Base-by-base conservation (phyloP, 139 green algal species). In the Nannochloris sp. region DNA sequence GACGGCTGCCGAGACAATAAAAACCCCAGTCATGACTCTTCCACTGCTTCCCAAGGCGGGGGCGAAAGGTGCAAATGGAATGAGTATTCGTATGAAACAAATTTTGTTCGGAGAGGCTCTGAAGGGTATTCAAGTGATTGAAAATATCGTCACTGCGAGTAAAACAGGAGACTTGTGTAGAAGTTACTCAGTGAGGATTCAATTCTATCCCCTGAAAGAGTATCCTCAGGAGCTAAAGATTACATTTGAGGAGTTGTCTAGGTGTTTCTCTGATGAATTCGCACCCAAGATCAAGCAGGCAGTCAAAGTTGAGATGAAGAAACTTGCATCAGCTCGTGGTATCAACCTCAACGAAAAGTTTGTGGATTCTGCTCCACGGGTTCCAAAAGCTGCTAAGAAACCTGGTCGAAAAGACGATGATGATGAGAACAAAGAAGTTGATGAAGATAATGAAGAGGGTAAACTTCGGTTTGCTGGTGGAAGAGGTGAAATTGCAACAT, bases 21-120 rank as follows among this genome's bases (percentile, higher is more conserved):
- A 87, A 77, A 96, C 89, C 17, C 93, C 93, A 25, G 84, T 96
- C 33, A 96, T 97, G 89, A 95, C 82, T 10, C 69, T 97, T 62
- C 86, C 87, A 14, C 60, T 97, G 69, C 73, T 58, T 46, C n/a
- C n/a, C 6, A 30, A 59, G 3, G 56, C 49, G n/a, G 43, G 46
- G 31, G 56, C 33, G 11, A 43, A 33, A 23, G 28, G 55, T 44
- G 55, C 23, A 25, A 61, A 62, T 0, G 44, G 82, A 26, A 70
- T 97, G 49, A 80, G 84, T 5, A 81, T 73, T 40, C 81, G 80
- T 26, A 80, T 97, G 68, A 84, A 88, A 56, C 79, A 80, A 55
- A 79, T 97, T 31, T 66, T 73, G 11, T 76, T 98, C 48, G 88
- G 85, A 3, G 89, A 97, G 71, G 68, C 83, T 20, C 56, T 83